Evolutionary conservation across 306 rosid genomes (phyloP).

Genomic region (Vigna trinervia): DNA sequence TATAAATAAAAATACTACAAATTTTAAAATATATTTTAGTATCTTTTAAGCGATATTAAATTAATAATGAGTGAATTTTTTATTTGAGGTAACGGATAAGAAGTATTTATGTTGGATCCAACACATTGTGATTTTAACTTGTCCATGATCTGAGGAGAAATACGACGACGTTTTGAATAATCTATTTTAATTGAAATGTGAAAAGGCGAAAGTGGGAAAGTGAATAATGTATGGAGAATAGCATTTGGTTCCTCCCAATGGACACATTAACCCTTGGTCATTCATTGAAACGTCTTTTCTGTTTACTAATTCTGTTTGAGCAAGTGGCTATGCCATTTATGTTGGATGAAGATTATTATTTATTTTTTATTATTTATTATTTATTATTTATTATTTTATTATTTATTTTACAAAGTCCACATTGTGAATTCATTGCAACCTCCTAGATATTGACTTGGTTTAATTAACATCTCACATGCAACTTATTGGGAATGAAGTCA

Average conservation of each 20-base stretch:
- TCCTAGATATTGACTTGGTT: background rate
- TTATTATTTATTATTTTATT: no score
- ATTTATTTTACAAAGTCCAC: background rate
- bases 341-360: background rate
- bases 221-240: slow-evolving; percentile 27
- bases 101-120: no score
- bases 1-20: no score
- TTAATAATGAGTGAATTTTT: no score
- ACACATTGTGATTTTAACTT: background rate
- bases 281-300: background rate
- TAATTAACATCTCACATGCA: background rate
- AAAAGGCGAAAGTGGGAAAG: slow-evolving; percentile 10
- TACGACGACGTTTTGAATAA: no score
- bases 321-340: slow-evolving; percentile 26
- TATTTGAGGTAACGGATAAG: no score
- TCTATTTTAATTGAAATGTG: background rate
- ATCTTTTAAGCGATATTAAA: no score
- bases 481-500: background rate
- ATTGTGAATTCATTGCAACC: background rate
- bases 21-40: no score
- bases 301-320: slow-evolving; percentile 7
- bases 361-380: no score
- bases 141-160: background rate
- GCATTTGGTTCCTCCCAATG: background rate
- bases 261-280: background rate